Conservation (phyloP, 495 filamentous ascomycete species). For the Letharia columbiana region DNA sequence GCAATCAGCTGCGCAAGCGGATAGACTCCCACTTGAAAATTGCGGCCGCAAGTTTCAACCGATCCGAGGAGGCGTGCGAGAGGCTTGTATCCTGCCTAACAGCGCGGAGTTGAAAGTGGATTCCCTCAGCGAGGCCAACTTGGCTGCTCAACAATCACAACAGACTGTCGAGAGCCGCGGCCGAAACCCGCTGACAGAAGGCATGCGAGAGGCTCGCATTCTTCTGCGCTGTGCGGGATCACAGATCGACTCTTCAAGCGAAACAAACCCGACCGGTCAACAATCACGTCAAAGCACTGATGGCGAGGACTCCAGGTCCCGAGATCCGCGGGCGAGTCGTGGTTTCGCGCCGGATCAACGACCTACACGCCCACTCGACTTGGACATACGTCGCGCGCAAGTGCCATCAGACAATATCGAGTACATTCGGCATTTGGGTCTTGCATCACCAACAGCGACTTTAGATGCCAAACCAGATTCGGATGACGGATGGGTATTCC, state of each 20-base stretch:
- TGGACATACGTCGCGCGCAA: slow-evolving; percentile 60
- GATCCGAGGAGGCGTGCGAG: slow-evolving; percentile 36
- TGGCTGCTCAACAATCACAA: slow-evolving; percentile 6
- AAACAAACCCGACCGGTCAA: slow-evolving; percentile 7
- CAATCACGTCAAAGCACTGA: slow-evolving; percentile 21
- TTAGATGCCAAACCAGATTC: slow-evolving; percentile 19
- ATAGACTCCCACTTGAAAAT: slow-evolving; percentile 29
- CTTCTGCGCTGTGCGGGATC: slow-evolving; percentile 24
- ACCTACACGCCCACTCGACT: slow-evolving; percentile 61
- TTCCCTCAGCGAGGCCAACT: slow-evolving; percentile 13
- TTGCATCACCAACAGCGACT: slow-evolving; percentile 39
- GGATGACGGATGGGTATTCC: slow-evolving; percentile 64
- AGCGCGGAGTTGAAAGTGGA: slow-evolving; percentile 18
- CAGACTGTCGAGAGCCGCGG: slow-evolving; percentile 29
- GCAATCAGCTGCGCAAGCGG: slow-evolving; percentile 35
- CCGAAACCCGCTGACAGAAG: slow-evolving; percentile 30
- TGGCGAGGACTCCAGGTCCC: slow-evolving; percentile 22
- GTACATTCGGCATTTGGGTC: slow-evolving; percentile 63
- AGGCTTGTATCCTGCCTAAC: slow-evolving; percentile 39
- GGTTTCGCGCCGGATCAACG: slow-evolving; percentile 47
- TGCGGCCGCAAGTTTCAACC: slow-evolving; percentile 24
- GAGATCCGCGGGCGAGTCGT: slow-evolving; percentile 13
- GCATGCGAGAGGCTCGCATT: slow-evolving; percentile 44
- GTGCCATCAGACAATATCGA: slow-evolving; percentile 63
- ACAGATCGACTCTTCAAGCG: slow-evolving; percentile 16